Evolutionary conservation across 306 rosid species (phyloP), one percentile per base, ranked within the genome.

Genomic region (Pyrus pyrifolia): DNA sequence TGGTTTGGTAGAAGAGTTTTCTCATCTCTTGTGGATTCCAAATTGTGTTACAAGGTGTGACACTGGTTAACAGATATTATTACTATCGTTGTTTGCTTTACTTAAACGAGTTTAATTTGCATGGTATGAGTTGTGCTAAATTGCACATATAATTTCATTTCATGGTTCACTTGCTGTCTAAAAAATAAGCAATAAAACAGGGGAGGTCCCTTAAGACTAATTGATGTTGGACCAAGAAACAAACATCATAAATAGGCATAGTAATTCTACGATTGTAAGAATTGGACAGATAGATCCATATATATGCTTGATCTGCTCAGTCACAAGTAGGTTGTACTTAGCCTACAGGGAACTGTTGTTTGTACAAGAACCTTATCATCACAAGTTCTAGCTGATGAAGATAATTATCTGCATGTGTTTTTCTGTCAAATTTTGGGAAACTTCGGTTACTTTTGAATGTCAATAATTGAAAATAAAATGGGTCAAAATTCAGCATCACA

Each of bases 401-500:
- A 76, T 65, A 81, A 58, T 65, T 31, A 57, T 71, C 15, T 80
- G 63, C 29, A 35, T 35, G 42, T 35, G 42, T 53, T 71, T 19
- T 31, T 45, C 68, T 21, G n/a, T 58, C 68, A 81, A 29, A 40
- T 55, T 33, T 45, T 31, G 74, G 71, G 73, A 21, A 72, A 62
- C 68, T 64, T 64, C 6, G 68, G 44, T 62, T 14, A 62, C 7
- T 62, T 62, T 38, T 64, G 45, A 64, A 5, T 64, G 68, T 62
- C 23, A 30, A 49, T 49, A 49, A 49, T 64, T 64, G 44, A 64
- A 64, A 64, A 27, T 62, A 27, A 62, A 31, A 76, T 75, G 77
- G 80, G 96, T 90, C 90, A 90, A 88, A 86, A 67, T 81, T 60
- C 80, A 84, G 80, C 85, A 88, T 79, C 78, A 83, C 74, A 77